Conservation (phyloP, 2,329 filamentous ascomycete species). For the Aspergillus sp. region DNA sequence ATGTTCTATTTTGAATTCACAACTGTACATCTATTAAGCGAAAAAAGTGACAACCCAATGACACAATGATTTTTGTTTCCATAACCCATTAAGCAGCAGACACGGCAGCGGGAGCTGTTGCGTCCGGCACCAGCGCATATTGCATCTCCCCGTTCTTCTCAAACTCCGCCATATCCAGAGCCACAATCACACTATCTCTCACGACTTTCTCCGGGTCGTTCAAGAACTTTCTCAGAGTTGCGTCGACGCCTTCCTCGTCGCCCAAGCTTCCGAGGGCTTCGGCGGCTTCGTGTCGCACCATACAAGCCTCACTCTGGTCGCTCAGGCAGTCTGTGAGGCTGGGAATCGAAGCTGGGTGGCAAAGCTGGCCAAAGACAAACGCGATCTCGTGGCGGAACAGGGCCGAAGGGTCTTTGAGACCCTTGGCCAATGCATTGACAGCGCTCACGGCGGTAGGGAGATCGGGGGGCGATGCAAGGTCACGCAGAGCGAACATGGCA, state of each 20-base stretch:
- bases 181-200: conserved; percentile 88
- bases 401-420: conserved; percentile 78
- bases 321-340: conserved; percentile 74
- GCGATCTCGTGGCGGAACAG: conserved; percentile 97
- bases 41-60: conserved; percentile 7
- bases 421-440: conserved; percentile 77
- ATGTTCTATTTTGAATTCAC: conserved; percentile 9
- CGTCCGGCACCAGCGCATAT: conserved; percentile 82
- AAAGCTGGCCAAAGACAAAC: conserved; percentile 95
- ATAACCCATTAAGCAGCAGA: conserved; percentile 23
- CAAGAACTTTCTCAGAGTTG: conserved; percentile 74
- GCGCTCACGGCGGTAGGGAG: conserved; percentile 86
- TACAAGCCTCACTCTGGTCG: conserved; percentile 77
- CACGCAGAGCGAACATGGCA: conserved; percentile 95
- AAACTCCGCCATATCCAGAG: conserved; percentile 95
- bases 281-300: conserved; percentile 96
- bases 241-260: conserved; percentile 88
- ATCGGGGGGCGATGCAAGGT: conserved; percentile 88
- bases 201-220: conserved; percentile 91
- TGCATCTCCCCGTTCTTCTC: conserved; percentile 84
- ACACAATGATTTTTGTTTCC: conserved; percentile 14
- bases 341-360: conserved; percentile 94
- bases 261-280: conserved; percentile 93
- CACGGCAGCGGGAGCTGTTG: conserved; percentile 20
- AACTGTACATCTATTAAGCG: conserved; percentile 20